Base-by-base conservation (phyloP, 441 rosid species). In the Pelargonium citronellum region DNA sequence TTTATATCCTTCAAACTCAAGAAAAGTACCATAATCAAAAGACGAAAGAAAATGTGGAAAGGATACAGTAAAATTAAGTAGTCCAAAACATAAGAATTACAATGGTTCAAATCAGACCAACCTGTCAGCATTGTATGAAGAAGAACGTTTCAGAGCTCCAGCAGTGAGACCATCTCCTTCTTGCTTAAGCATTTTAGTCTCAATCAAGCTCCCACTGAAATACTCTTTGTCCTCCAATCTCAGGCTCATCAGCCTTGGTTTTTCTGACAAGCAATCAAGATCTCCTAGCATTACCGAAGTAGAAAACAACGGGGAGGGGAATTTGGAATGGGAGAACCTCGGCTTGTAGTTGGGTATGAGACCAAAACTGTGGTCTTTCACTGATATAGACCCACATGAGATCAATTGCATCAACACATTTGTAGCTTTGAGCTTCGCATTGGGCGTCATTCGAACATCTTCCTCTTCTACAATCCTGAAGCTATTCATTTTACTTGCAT, bases 71-170 rank as follows among this genome's bases (percentile, higher is more conserved):
- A 51, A n/a, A n/a, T 51, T 51, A 16, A 51, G 7, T 51, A 5
- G 58, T 51, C 58, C 19, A n/a, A 13, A 47, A 47, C 15, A 47
- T 47, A n/a, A 47, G 15, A 47, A 47, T n/a, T 47, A 68, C 22
- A 39, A 64, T 11, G 62, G 39, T 30, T 55, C 6, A 15, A 58
- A 63, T 67, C 72, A 67, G 49, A 75, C 74, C 62, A 70, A 94
- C 99, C 95, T 86, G 91, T 90, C 95, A 46, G 91, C 95, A 82
- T 94, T 91, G 84, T 83, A 94, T 57, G 99, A 94, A 43, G 99
- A 91, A 77, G 99, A 89, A 51, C 96, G 97, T 82, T 94, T 91
- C 74, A 94, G 81, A 73, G 88, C 69, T 67, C 75, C 8, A 71
- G 39, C 60, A n/a, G 19, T 5, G 17, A 53, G 82, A 53, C 81